A percentile compares a stretch with the other conserved stretches of the same genome.
Conservation (phyloP, 2,329 filamentous ascomycete genomes). For the Botrytis squamosa region DNA sequence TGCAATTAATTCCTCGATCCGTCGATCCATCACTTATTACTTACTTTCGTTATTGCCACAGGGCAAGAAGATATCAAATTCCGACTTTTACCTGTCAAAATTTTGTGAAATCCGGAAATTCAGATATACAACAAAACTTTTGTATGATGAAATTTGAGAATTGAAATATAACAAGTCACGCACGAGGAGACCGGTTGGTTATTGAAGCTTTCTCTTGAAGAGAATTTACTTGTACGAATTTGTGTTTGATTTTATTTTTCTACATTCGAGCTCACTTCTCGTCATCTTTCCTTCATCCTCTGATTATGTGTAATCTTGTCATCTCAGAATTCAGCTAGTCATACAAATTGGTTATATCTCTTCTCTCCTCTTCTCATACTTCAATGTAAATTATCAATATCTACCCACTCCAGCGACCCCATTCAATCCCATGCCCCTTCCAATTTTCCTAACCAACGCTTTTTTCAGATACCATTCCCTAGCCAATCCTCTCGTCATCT, state of each 20-base stretch:
- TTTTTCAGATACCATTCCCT: constrained; percentile 84
- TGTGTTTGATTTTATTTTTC: neutral
- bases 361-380: neutral
- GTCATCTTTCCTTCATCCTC: neutral
- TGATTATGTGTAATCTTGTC: neutral
- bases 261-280: neutral
- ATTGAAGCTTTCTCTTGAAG: neutral
- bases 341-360: neutral
- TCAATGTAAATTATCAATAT: constrained; percentile 8
- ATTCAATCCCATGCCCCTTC: constrained; percentile 67
- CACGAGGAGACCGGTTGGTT: neutral
- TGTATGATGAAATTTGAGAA: neutral
- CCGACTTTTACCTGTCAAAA: neutral
- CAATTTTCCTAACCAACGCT: constrained; percentile 75
- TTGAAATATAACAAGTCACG: neutral
- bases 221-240: neutral
- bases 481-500: constrained; percentile 71
- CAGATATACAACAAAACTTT: neutral
- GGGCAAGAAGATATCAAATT: neutral
- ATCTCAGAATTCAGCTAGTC: neutral
- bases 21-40: no score
- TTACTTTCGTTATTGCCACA: neutral
- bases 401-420: constrained; percentile 23
- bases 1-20: no score
- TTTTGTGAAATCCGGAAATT: neutral